phyloP scores from a whole-genome alignment of 257 asterid genomes.

The Nicotiana sylvestris region DNA sequence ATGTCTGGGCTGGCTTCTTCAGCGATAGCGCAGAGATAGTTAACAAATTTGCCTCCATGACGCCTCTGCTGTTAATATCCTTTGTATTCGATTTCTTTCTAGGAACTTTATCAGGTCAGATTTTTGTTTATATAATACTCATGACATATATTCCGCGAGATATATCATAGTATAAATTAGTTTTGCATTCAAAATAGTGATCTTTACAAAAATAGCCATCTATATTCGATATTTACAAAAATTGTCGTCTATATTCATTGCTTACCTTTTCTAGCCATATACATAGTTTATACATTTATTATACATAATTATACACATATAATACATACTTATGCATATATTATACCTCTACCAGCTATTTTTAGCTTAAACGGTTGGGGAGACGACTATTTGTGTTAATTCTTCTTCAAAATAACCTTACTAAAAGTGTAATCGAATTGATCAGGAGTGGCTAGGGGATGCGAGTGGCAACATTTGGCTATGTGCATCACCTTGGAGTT shows the following conservation, averaged over 20 bases:
- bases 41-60: conserved; percentile 47
- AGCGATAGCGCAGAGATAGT: conserved; percentile 51
- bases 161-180: too few relatives aligned
- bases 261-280: too few relatives aligned
- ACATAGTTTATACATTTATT: too few relatives aligned
- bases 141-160: too few relatives aligned
- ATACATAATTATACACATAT: too few relatives aligned
- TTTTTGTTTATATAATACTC: neutral
- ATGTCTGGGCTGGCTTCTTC: conserved; percentile 60
- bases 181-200: neutral
- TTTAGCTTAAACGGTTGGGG: too few relatives aligned
- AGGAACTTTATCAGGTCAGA: conserved; percentile 59
- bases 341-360: too few relatives aligned
- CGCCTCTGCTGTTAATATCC: conserved; percentile 53
- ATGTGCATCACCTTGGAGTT: conserved; percentile 50
- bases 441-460: conserved; percentile 78
- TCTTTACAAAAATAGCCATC: neutral
- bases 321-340: too few relatives aligned
- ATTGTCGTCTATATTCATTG: too few relatives aligned
- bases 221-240: neutral
- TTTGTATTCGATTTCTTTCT: conserved; percentile 53
- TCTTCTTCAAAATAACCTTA: too few relatives aligned
- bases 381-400: too few relatives aligned
- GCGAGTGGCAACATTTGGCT: conserved; percentile 71
- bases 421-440: neutral